A percentile compares a stretch with the other conserved stretches of the same genome.
Conservation (phyloP, 1,284 basidiomycete genomes). For the Leccinum subrobustum region DNA sequence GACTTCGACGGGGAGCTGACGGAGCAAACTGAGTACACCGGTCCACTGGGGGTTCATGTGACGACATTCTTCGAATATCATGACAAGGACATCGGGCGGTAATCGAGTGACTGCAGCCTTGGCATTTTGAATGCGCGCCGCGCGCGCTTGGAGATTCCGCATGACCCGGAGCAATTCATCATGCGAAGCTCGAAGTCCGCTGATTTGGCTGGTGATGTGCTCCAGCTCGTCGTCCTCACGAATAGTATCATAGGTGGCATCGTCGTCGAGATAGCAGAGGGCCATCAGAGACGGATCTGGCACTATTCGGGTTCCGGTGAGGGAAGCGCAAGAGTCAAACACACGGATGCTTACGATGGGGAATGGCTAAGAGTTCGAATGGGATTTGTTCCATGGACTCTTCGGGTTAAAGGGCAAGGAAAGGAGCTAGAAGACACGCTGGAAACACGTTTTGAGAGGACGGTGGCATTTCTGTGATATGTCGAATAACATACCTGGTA, state of each 20-base stretch:
- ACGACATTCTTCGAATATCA: slow-evolving; percentile 34
- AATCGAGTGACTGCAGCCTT: slow-evolving; percentile 31
- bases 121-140: slow-evolving; percentile 32
- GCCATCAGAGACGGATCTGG: slow-evolving; percentile 27
- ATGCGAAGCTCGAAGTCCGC: slow-evolving; percentile 32
- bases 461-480: slow-evolving; percentile 20
- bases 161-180: slow-evolving; percentile 29
- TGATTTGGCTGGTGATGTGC: slow-evolving; percentile 27
- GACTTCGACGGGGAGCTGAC: slow-evolving; percentile 33
- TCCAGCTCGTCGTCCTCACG: slow-evolving; percentile 27
- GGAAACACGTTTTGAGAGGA: slow-evolving; percentile 29
- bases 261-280: slow-evolving; percentile 27
- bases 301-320: slow-evolving; percentile 9
- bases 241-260: slow-evolving; percentile 5
- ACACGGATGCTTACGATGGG: slow-evolving; percentile 17
- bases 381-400: slow-evolving; percentile 22
- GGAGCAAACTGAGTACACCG: slow-evolving; percentile 34
- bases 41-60: slow-evolving; percentile 34
- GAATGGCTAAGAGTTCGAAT: slow-evolving; percentile 21
- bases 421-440: slow-evolving; percentile 23
- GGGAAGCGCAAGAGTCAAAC: neutral
- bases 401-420: slow-evolving; percentile 30
- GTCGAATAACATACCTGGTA: slow-evolving; percentile 20
- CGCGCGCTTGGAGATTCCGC: slow-evolving; percentile 29
- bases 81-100: slow-evolving; percentile 31